Evolutionary conservation across 495 filamentous ascomycete species (phyloP).

Genomic region (Talaromyces trachyspermus): DNA sequence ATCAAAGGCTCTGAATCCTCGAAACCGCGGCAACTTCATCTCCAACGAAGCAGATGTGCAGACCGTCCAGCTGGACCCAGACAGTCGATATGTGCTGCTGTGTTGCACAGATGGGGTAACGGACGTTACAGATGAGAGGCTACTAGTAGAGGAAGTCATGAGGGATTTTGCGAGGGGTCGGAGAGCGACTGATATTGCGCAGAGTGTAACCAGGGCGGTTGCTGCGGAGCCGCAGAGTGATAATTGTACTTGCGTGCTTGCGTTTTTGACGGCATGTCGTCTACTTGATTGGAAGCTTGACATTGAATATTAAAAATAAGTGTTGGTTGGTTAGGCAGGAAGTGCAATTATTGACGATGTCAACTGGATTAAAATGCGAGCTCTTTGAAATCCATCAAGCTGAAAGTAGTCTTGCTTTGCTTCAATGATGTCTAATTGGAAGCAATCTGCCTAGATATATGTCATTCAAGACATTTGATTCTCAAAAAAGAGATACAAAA

Average conservation of each 20-base stretch:
- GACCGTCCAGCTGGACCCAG: constrained; percentile 13
- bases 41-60: constrained; percentile 29
- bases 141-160: constrained; percentile 28
- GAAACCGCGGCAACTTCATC: constrained; percentile 22
- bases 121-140: constrained; percentile 22
- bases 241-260: constrained; percentile 29
- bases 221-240: constrained; percentile 18
- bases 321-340: no score
- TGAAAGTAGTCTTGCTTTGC: no score
- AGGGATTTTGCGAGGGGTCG: constrained; percentile 24
- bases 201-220: constrained; percentile 16
- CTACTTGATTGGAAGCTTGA: no score
- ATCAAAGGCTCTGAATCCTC: no score
- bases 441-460: no score
- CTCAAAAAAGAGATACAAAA: no score
- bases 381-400: no score
- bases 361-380: no score
- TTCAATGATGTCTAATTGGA: no score
- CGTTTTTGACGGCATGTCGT: constrained; percentile 11
- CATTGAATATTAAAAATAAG: no score
- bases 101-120: constrained; percentile 28
- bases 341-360: no score
- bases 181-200: constrained; percentile 25
- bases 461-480: no score
- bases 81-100: constrained; percentile 26